Base-by-base conservation (phyloP, 306 rosid genomes). In the Cicer chorassanicum region DNA sequence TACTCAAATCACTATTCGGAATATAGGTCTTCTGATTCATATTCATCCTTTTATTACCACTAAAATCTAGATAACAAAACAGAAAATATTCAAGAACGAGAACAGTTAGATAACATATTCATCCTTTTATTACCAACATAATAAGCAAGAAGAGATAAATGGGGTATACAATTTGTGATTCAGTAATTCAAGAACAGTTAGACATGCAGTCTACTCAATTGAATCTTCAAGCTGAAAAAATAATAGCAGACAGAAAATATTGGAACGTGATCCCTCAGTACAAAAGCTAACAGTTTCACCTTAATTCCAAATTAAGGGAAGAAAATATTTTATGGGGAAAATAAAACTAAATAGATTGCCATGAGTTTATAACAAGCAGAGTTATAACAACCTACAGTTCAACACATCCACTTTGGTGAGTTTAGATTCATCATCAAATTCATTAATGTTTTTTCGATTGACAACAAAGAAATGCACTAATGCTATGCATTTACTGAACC, bases 141-240 rank as follows among this genome's bases (percentile, higher is more conserved):
- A 68, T 46, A 24, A 57, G 54, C 41, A 29, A 48, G 66, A 39
- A 49, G 60, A 61, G 24, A 48, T 42, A 14, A 53, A 50, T 19
- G 42, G 55, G 48, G 9, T 14, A 65, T 38, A 49, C 6, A 59
- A 38, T 59, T 16, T 10, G 24, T n/a, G 73, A 66, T 54, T 54
- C 18, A 29, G 15, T 6, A 43, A 19, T 8, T 40, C 65, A 80
- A 73, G 50, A 8, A 64, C 53, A 62, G 67, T 15, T 72, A 63
- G 57, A 18, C 49, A 63, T 42, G 40, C 67, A 42, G 42, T 42
- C 55, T 29, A 44, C 75, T 56, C 21, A 57, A 34, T 19, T 49
- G 61, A 66, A 65, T 65, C 55, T 74, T 66, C 71, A 64, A 19
- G 61, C 56, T 48, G 44, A 50, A 45, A 54, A 45, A 45, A 40